phyloP scores from a whole-genome alignment of 1,284 basidiomycete genomes.

The Vanrija sp. region DNA sequence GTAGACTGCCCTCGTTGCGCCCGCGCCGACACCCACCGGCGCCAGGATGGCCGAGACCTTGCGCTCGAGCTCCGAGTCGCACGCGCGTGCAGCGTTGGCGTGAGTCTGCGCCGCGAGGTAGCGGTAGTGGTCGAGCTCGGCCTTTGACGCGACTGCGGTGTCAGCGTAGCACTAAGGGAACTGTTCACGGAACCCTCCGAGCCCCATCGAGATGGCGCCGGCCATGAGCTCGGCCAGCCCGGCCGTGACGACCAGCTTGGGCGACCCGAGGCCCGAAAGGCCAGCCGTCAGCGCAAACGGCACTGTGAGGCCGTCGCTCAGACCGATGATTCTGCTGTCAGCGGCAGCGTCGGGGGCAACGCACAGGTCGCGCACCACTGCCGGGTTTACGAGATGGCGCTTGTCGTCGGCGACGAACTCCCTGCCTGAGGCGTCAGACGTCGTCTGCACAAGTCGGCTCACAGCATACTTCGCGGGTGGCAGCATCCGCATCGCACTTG shows the following conservation, averaged over 20 bases:
- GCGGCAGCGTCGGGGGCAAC: conserved; percentile 13
- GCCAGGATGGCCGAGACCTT: conserved; percentile 85
- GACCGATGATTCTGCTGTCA: conserved; percentile 74
- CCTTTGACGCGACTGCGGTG: conserved; percentile 70
- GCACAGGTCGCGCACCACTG: conserved; percentile 50
- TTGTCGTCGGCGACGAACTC: conserved; percentile 50
- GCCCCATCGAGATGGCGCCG: conserved; percentile 90
- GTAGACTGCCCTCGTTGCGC: conserved; percentile 72
- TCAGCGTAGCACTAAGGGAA: neutral
- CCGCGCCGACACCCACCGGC: conserved; percentile 80
- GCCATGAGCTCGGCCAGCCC: conserved; percentile 89
- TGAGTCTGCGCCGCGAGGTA: conserved; percentile 71
- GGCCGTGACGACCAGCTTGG: conserved; percentile 81
- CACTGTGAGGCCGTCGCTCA: conserved; percentile 92
- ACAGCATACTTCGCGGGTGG: too few relatives aligned
- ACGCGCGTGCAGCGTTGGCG: conserved; percentile 78
- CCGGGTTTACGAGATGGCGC: conserved; percentile 47
- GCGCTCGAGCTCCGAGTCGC: conserved; percentile 89
- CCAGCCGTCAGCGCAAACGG: conserved; percentile 79
- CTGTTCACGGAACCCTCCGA: conserved; percentile 74
- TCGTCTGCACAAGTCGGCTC: too few relatives aligned
- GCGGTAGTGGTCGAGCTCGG: conserved; percentile 89
- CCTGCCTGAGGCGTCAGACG: conserved; percentile 23
- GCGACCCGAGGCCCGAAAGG: conserved; percentile 85
- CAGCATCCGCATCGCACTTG: too few relatives aligned